Evolutionary conservation across 306 rosid species (phyloP), one percentile per base, ranked within the genome.

Genomic region (Rosa rugosa): DNA sequence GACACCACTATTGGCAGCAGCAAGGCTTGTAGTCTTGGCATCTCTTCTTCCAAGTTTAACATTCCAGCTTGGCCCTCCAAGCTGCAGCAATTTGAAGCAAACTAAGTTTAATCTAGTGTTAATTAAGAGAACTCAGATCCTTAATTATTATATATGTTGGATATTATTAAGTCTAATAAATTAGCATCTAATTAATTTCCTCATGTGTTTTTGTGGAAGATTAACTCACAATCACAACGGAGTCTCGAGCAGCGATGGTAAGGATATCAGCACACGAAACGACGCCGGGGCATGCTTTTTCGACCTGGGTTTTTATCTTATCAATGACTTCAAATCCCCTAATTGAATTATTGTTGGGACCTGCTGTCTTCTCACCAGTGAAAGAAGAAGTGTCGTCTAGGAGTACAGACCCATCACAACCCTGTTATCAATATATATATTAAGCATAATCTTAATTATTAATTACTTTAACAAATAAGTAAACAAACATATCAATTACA

Each of bases 21-120:
- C 23, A 7, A 88, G 67, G 75, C 87, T 92, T 0, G 97, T 89
- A 36, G 97, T 89, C 66, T 84, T 87, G 0, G 98, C 87, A 85
- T 94, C 98, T 77, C 97, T 90, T 83, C 98, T 94, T 85, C 98
- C 98, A 36, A 89, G 78, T 73, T 87, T 90, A 13, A 92, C 97
- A 4, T 81, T 42, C 96, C 96, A 94, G 69, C 64, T 56, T 5
- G 98, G 97, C n/a, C 98, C 98, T 79, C 97, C 94, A 71, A 94
- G 96, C 98, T 93, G 47, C 69, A 70, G 20, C 8, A 53, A 18
- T 18, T 25, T 31, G 42, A 8, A 38, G 13, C 27, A 27, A 63
- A 11, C 31, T 56, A 36, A 22, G 40, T 20, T 13, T 17, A 17
- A 18, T 31, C 1, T 10, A 31, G 60, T 54, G 60, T 7, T 54